Percentiles rank a stretch among this genome's conserved stretches.
Evolutionary conservation across 805 yeast genomes (phyloP).

Genomic region (Candida saitoana): DNA sequence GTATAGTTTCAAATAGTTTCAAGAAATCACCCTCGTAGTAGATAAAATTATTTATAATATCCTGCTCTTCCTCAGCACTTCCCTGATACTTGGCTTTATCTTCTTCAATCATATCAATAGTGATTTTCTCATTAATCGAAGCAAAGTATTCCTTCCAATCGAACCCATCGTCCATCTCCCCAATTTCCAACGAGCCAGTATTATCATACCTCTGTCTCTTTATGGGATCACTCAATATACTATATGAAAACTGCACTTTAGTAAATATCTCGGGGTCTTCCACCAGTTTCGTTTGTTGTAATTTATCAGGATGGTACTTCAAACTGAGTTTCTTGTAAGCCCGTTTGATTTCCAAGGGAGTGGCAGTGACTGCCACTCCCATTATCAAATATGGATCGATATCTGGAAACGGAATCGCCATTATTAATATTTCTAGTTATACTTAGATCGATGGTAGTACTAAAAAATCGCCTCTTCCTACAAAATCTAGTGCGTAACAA

Average conservation of each 20-base stretch:
- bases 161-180: constrained; percentile 31
- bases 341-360: constrained; percentile 57
- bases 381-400: constrained; percentile 61
- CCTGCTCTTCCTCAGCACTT: constrained; percentile 55
- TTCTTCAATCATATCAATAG: constrained; percentile 62
- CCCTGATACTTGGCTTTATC: constrained; percentile 64
- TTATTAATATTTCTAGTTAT: no score
- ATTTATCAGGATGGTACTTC: constrained; percentile 69
- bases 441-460: no score
- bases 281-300: constrained; percentile 22
- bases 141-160: constrained; percentile 60
- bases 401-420: constrained; percentile 47
- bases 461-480: no score
- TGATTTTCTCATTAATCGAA: constrained; percentile 46
- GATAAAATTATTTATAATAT: constrained; percentile 56
- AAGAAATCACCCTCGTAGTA: constrained; percentile 66
- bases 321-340: constrained; percentile 64
- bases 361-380: constrained; percentile 34
- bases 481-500: not conserved
- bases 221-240: constrained; percentile 56
- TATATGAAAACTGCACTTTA: constrained; percentile 69
- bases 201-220: constrained; percentile 58
- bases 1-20: constrained; percentile 65
- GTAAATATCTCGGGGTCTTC: constrained; percentile 46
- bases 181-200: constrained; percentile 61